A percentile compares a stretch with the other conserved stretches of the same genome.
phyloP scores from a whole-genome alignment of 192 early-diverging fungal species.

The Backusella parvicylindrica region DNA sequence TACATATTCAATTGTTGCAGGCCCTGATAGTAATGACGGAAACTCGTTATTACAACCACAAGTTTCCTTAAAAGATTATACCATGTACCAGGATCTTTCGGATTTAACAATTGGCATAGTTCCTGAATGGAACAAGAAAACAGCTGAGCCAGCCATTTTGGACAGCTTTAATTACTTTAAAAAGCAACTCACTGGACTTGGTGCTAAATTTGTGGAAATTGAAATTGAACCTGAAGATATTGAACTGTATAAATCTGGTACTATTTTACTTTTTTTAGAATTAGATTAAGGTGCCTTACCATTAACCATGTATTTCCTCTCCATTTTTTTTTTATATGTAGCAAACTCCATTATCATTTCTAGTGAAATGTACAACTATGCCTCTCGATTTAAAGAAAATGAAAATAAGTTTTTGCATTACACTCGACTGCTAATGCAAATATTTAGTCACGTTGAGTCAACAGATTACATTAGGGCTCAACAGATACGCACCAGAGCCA shows the following conservation, averaged over 20 bases:
- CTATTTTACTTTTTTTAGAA: neutral
- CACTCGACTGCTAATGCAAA: slow-evolving; percentile 37
- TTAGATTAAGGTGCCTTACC: neutral
- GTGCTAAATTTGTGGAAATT: neutral
- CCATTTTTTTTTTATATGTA: no score
- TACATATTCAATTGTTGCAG: slow-evolving; percentile 60
- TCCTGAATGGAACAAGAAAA: neutral
- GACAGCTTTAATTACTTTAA: neutral
- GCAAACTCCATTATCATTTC: slow-evolving; percentile 63
- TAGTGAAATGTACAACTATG: slow-evolving; percentile 51
- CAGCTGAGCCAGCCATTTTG: neutral
- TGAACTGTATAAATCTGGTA: neutral
- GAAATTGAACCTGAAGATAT: neutral
- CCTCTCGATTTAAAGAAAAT: slow-evolving; percentile 19
- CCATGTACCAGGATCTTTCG: neutral
- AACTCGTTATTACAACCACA: slow-evolving; percentile 47
- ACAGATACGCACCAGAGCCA: slow-evolving; percentile 50
- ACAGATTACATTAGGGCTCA: slow-evolving; percentile 50
- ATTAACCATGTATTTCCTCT: neutral
- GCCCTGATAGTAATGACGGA: slow-evolving; percentile 48
- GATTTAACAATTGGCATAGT: neutral
- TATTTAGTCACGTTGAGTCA: slow-evolving; percentile 28
- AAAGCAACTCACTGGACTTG: neutral
- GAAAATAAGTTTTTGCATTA: slow-evolving; percentile 37
- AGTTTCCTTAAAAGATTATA: neutral